phyloP scores from a whole-genome alignment of 371 early-diverging fungal genomes.

The Haplosporangium sp. region DNA sequence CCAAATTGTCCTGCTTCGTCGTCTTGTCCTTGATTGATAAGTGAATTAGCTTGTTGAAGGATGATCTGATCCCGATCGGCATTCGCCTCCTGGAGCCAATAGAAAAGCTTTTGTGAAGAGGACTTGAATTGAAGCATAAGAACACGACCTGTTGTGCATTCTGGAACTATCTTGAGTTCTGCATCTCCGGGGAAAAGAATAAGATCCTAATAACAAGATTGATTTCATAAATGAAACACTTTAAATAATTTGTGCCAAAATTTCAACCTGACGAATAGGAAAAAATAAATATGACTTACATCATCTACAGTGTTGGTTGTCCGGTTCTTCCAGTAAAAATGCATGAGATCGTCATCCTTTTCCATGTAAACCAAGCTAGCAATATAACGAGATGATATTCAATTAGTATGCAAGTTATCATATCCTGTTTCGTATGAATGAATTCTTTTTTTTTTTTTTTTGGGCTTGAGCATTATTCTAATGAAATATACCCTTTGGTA shows the following conservation, averaged over 20 bases:
- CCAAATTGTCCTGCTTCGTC: constrained; percentile 18
- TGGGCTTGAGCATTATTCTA: neutral
- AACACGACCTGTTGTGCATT: constrained; percentile 82
- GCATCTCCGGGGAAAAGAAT: constrained; percentile 88
- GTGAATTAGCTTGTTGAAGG: constrained; percentile 63
- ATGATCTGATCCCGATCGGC: constrained; percentile 68
- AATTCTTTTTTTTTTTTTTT: no score
- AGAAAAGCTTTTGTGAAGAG: constrained; percentile 78
- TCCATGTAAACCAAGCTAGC: constrained; percentile 65
- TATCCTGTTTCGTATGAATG: neutral
- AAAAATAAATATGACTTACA: constrained; percentile 43
- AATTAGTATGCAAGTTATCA: neutral
- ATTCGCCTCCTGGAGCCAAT: constrained; percentile 85
- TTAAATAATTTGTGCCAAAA: neutral
- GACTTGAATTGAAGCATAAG: constrained; percentile 81
- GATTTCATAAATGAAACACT: neutral
- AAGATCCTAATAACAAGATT: constrained; percentile 59
- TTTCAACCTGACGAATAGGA: no score
- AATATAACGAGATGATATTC: constrained; percentile 3
- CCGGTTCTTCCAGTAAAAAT: constrained; percentile 84
- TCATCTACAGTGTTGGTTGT: constrained; percentile 65
- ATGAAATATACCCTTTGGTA: constrained; percentile 71
- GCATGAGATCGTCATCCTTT: constrained; percentile 76
- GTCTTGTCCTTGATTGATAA: constrained; percentile 64
- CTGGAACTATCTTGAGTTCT: constrained; percentile 69